Base-by-base conservation (phyloP, 768 basidiomycete genomes). In the Podaxis sp. region DNA sequence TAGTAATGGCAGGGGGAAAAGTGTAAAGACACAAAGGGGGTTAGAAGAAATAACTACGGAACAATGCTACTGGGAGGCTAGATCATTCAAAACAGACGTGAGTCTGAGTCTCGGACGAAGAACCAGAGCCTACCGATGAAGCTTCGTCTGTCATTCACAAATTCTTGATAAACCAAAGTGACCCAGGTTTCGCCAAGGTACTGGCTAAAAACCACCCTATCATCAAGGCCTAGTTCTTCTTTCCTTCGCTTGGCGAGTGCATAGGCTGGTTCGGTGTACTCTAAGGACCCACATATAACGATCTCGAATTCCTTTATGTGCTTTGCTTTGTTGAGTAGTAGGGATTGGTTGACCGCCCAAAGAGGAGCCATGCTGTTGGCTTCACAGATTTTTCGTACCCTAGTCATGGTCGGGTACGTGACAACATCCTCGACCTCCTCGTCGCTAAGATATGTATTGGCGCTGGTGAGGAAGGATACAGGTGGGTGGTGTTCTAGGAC, bases 371-470 rank as follows among this genome's bases (percentile, higher is more conserved):
- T 66, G 57, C 65, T 69, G 55, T 58, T 59, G 28, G 65, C 69
- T 26, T 67, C 63, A 3, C 67, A 66, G 36, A 76, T 60, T 20
- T 74, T 51, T 26, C 76, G 68, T 44, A 78, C 68, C 15, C 36
- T 67, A 41, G 66, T 67, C 65, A 76, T 66, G 22, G 69, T 65
- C 17, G 76, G 70, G 24, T 70, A 73, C 15, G 66, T 62, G 33
- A 76, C 68, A 33, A 74, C 62, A 40, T 75, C 72, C 37, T 64
- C 65, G 15, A 78, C 66, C 64, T 77, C 78, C 41, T 71, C 72
- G 56, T 76, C 76, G 5, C 73, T 68, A 72, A 78, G 73, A 66
- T 68, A 74, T 17, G 74, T 74, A 13, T 71, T 66, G 8, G 64
- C 65, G 59, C 75, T 77, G n/a, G 76, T 76, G 63, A 78, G 72